phyloP scores from a whole-genome alignment of 345 rosid species.

The Brassica rapa region DNA sequence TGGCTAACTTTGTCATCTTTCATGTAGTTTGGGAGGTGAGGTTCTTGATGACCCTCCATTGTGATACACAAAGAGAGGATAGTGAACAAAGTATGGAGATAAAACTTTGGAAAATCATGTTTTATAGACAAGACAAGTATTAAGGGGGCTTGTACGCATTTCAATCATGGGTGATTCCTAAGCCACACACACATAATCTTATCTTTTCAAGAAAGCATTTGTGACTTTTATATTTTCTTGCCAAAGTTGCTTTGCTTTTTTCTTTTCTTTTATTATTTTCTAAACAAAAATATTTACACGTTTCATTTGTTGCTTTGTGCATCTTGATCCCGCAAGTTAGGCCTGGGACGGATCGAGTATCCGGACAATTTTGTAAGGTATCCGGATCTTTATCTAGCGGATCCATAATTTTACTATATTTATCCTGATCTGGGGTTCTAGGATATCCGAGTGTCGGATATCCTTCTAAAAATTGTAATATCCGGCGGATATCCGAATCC shows the following conservation, averaged over 20 bases:
- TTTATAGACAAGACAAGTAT: neutral
- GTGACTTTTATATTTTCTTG: neutral
- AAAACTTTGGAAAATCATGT: neutral
- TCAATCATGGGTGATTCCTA: neutral
- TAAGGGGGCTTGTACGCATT: neutral
- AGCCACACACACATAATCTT: neutral
- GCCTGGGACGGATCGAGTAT: no score
- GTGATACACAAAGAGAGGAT: neutral
- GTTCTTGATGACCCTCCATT: constrained; percentile 12
- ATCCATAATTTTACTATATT: no score
- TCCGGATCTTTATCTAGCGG: no score
- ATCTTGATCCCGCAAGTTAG: neutral
- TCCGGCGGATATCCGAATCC: no score
- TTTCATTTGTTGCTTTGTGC: neutral
- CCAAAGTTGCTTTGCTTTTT: neutral
- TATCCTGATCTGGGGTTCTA: no score
- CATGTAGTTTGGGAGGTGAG: constrained; percentile 40
- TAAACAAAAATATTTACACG: neutral
- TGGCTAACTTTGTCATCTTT: constrained; percentile 39
- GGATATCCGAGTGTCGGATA: no score
- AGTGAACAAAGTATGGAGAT: neutral
- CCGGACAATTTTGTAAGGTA: no score
- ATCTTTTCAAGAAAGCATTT: neutral
- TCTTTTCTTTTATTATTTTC: neutral
- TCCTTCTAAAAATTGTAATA: no score